These are phyloP conservation scores for Gynostemma pentaphyllum DNA, from an alignment of 306 rosid genomes.

Conservation along the genomic window DNA sequence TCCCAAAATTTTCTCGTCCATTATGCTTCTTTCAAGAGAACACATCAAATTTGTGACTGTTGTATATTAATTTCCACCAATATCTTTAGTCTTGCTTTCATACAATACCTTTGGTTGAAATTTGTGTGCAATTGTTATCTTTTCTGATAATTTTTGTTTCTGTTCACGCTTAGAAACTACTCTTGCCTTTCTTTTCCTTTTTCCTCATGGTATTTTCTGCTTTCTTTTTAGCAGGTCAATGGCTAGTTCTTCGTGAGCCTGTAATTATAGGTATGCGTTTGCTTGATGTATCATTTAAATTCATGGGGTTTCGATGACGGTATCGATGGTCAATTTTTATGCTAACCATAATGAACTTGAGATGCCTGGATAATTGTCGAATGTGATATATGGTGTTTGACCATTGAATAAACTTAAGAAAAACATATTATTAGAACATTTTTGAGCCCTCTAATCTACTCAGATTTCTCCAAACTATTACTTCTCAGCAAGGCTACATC, in stretches of 20 bases:
- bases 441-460: too few species aligned
- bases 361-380: not conserved
- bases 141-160: not conserved
- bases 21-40: too few species aligned
- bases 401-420: not conserved
- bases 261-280: not conserved
- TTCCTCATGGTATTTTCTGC: not conserved
- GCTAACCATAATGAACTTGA: not conserved
- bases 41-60: too few species aligned
- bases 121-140: too few species aligned
- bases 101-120: not conserved
- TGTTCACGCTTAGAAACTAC: not conserved
- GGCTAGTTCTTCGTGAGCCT: not conserved
- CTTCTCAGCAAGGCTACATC: too few species aligned
- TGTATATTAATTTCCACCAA: too few species aligned
- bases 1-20: too few species aligned
- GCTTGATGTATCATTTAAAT: not conserved
- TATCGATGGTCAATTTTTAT: not conserved
- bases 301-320: not conserved
- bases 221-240: not conserved
- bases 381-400: not conserved
- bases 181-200: not conserved
- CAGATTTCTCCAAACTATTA: too few species aligned
- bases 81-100: too few species aligned
- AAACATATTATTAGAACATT: too few species aligned